These are phyloP conservation scores for Lycium ferocissimum DNA, from an alignment of 257 asterid genomes.

Conservation along the genomic window DNA sequence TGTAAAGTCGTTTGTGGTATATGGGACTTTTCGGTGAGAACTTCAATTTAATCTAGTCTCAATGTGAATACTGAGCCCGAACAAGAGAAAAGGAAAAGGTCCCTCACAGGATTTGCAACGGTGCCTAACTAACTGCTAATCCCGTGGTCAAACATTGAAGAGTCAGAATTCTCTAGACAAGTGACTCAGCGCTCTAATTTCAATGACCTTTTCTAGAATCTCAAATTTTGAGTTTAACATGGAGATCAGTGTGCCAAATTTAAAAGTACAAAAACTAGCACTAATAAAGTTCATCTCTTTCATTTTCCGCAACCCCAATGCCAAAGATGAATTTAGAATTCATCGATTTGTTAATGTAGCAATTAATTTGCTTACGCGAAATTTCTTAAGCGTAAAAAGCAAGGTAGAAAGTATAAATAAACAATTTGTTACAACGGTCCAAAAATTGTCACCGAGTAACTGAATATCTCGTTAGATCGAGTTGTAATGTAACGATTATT, in stretches of 20 bases:
- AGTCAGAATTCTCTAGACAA: not conserved
- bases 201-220: constrained; percentile 15
- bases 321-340: not conserved
- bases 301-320: not conserved
- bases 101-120: not conserved
- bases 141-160: not conserved
- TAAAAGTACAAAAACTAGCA: not conserved
- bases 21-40: no score
- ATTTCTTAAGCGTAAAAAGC: not conserved
- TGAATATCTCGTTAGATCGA: no score
- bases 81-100: no score
- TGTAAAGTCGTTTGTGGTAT: no score
- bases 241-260: not conserved
- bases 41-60: no score
- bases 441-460: not conserved
- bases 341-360: not conserved
- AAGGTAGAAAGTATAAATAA: not conserved
- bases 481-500: no score
- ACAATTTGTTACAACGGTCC: not conserved
- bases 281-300: not conserved
- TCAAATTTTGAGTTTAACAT: not conserved
- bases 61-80: no score
- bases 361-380: not conserved
- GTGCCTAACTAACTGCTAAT: not conserved
- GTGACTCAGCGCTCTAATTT: not conserved